Evolutionary conservation across 1,139 yeast genomes (phyloP).

Genomic region (Hansenula sp.): DNA sequence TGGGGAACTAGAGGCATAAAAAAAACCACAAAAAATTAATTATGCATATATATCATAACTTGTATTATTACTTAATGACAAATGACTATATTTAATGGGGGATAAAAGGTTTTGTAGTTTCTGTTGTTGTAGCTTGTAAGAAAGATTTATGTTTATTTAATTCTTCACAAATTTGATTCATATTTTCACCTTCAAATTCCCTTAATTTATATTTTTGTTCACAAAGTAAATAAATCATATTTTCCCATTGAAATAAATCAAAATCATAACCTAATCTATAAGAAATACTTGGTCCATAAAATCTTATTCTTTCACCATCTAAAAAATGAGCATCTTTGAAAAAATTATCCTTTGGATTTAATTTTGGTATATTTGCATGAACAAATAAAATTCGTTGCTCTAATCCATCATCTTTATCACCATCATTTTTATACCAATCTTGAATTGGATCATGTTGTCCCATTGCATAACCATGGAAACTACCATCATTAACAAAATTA

Average conservation of each 20-base stretch:
- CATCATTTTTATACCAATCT: slow-evolving; percentile 34
- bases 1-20: slow-evolving; percentile 20
- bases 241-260: slow-evolving; percentile 57
- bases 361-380: slow-evolving; percentile 58
- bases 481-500: slow-evolving; percentile 32
- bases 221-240: slow-evolving; percentile 54
- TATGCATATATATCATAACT: too few species aligned
- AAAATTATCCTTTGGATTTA: too few species aligned
- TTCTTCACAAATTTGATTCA: slow-evolving; percentile 38
- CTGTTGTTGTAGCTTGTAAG: slow-evolving; percentile 24
- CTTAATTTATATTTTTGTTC: slow-evolving; percentile 42
- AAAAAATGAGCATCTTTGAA: too few species aligned
- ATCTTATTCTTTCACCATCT: slow-evolving; percentile 35
- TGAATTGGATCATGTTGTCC: slow-evolving; percentile 60
- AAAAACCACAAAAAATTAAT: neutral
- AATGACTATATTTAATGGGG: too few species aligned
- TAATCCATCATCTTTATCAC: slow-evolving; percentile 11
- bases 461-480: slow-evolving; percentile 58
- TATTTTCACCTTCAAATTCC: slow-evolving; percentile 26
- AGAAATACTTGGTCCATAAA: slow-evolving; percentile 52
- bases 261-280: slow-evolving; percentile 51
- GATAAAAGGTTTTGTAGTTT: neutral
- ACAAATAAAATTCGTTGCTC: slow-evolving; percentile 43
- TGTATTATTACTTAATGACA: too few species aligned
- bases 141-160: slow-evolving; percentile 37